A percentile compares a stretch with the other conserved stretches of the same genome.
phyloP scores from a whole-genome alignment of 371 early-diverging fungal species.

The Rhizopus delemar region DNA sequence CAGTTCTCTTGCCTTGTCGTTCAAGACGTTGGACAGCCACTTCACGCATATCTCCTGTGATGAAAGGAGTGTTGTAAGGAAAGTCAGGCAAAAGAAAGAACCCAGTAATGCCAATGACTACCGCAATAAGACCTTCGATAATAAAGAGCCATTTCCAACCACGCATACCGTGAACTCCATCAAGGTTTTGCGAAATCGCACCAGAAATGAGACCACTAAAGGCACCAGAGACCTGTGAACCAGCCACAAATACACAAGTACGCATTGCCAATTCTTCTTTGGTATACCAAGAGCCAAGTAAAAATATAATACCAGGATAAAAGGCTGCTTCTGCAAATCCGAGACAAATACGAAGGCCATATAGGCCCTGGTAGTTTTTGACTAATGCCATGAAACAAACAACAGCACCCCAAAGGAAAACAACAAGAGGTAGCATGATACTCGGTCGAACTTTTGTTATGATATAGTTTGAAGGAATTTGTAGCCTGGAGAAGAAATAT shows the following conservation, averaged over 20 bases:
- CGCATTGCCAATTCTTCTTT: slow-evolving; percentile 75
- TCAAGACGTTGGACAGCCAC: slow-evolving; percentile 55
- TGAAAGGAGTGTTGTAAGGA: slow-evolving; percentile 53
- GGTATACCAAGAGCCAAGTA: slow-evolving; percentile 80
- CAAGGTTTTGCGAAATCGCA: slow-evolving; percentile 37
- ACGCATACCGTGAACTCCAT: slow-evolving; percentile 47
- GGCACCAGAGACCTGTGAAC: slow-evolving; percentile 66
- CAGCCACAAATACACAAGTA: slow-evolving; percentile 67
- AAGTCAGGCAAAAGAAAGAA: slow-evolving; percentile 60
- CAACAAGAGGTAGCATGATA: slow-evolving; percentile 59
- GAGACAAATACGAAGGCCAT: slow-evolving; percentile 65
- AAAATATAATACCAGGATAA: slow-evolving; percentile 74
- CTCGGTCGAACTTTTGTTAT: slow-evolving; percentile 56
- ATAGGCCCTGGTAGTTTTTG: slow-evolving; percentile 44
- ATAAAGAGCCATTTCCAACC: slow-evolving; percentile 69
- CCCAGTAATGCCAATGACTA: slow-evolving; percentile 43
- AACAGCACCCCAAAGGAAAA: slow-evolving; percentile 65
- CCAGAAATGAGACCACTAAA: slow-evolving; percentile 64
- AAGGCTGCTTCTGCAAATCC: slow-evolving; percentile 72
- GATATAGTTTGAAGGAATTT: slow-evolving; percentile 51
- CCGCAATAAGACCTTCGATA: slow-evolving; percentile 57
- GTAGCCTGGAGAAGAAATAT: slow-evolving; percentile 21
- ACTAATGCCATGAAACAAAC: slow-evolving; percentile 61
- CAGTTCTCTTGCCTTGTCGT: slow-evolving; percentile 36
- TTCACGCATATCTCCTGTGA: slow-evolving; percentile 51